Evolutionary conservation across 768 basidiomycete genomes (phyloP), one percentile per base, ranked within the genome.

Genomic region (Calocera viscosa): DNA sequence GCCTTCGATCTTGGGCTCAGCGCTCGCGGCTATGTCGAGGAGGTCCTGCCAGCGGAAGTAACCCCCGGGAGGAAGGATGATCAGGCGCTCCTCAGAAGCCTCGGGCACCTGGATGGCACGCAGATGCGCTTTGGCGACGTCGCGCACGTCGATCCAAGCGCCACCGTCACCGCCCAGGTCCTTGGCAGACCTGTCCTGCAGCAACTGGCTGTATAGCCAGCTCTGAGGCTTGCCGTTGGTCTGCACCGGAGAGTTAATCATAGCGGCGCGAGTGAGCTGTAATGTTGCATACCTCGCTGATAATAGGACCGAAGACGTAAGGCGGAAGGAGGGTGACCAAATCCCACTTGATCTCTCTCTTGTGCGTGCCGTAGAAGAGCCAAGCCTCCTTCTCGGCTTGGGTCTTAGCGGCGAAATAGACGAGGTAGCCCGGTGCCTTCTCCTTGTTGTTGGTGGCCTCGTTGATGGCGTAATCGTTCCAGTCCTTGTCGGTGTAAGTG

Each of bases 371-470:
- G 1, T 75, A 79, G 67, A 75, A 79, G 19, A 75, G 72, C 79
- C 79, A 80, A 0, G 76, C 74, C 1, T 75, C 77, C n/a, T 71
- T 70, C 70, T 81, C 80, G 0, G 79, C 77, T 2, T 79, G 68
- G 0, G 71, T 74, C 70, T 81, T 81, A 14, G 79, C 75, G 16
- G 76, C 75, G 7, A 67, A 53, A 68, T 81, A 83, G 53, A 32
- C 2, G 16, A 32, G 14, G 30, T 60, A 60, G 2, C 8, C 53
- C 28, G 69, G 33, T 1, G 74, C 74, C 24, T 72, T 72, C 24
- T 70, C 70, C 2, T 75, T 16, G 47, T 75, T 72, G 66, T 72
- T 67, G 64, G 74, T 74, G 39, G 76, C 72, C 19, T 73, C 69
- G 30, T 68, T 64, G 28, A 70, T 64, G 3, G 71, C 71, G 49